Evolutionary conservation across 225 moss, liverwort and hornwort species (phyloP).

Genomic region (Pseudisothecium myosuroides): DNA sequence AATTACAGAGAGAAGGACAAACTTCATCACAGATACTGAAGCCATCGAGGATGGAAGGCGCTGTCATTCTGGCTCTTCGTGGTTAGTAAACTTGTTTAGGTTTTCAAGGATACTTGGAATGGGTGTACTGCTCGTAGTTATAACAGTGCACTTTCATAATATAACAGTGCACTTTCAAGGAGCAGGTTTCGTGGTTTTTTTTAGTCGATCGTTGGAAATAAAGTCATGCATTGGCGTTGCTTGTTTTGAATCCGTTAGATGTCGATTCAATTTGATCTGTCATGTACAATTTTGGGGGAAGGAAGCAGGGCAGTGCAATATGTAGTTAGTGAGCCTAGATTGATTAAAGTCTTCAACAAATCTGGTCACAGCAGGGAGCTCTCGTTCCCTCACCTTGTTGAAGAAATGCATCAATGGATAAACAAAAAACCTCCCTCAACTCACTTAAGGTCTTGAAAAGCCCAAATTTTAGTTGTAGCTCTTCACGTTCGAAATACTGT

Average conservation of each 20-base stretch:
- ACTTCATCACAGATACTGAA: constrained; percentile 35
- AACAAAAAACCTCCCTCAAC: too few species aligned
- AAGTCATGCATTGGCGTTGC: neutral
- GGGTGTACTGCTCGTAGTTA: neutral
- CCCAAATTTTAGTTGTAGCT: too few species aligned
- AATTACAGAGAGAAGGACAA: constrained; percentile 34
- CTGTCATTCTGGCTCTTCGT: neutral
- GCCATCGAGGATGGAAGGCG: neutral
- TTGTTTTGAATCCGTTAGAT: neutral
- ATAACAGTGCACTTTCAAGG: neutral
- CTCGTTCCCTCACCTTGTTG: too few species aligned
- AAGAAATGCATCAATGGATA: too few species aligned
- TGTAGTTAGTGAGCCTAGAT: neutral
- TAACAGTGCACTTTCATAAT: neutral
- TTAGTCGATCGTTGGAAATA: neutral
- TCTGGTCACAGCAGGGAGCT: too few species aligned
- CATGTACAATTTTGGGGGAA: neutral
- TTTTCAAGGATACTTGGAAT: neutral
- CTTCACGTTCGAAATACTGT: too few species aligned
- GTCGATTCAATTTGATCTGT: neutral
- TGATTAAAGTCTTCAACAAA: neutral
- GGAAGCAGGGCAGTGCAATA: neutral
- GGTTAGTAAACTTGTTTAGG: neutral
- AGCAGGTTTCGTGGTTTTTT: neutral
- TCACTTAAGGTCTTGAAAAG: too few species aligned